Base-by-base conservation (phyloP, 495 filamentous ascomycete species). In the Lichina pygmaea region DNA sequence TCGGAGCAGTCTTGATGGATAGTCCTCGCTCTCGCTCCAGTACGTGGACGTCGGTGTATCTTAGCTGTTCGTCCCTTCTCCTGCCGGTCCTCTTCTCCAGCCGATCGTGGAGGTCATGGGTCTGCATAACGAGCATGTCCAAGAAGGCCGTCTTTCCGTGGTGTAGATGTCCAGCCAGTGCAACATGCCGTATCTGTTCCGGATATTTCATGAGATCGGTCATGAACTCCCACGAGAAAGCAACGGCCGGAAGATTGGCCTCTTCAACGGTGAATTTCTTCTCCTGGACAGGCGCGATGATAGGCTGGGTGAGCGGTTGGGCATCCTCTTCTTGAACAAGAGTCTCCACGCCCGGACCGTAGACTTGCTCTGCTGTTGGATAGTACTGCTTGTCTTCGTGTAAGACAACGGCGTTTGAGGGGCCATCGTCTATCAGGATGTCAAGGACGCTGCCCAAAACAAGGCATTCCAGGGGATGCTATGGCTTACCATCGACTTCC, bases 371-470 rank as follows among this genome's bases (percentile, higher is more conserved):
- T 32, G 89, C 91, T 30, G 83, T 93, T 13, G 89, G 91, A 55
- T 97, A 97, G 56, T 97, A 97, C 63, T 95, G 89, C 60, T 97
- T 95, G 63, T 97, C 91, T 65, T 97, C 89, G 57, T 97, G 91
- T 33, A 97, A 70, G 43, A 97, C 68, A 33, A 97, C 86, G 40
- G 86, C 86, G 59, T 95, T 97, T 7, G 86, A 94, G 15, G 89
- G 82, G n/a, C 82, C 86, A 43, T 92, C 82, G 60, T 76, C 66
- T 65, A 44, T 34, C 8, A 30, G 39, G 43, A 34, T 46, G 46
- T 59, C 44, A 59, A 24, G 32, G 44, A 11, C 36, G n/a, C 17
- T 48, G 33, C 10, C n/a, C n/a, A 15, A 8, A 33, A 24, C n/a
- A 11, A 8, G 13, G 2, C 40, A 42, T 30, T 10, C 12, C 6